A percentile compares a stretch with the other conserved stretches of the same genome.
These are phyloP conservation scores for Flaveria linearis DNA, from an alignment of 129 eudicot genomes.

Conservation along the genomic window DNA sequence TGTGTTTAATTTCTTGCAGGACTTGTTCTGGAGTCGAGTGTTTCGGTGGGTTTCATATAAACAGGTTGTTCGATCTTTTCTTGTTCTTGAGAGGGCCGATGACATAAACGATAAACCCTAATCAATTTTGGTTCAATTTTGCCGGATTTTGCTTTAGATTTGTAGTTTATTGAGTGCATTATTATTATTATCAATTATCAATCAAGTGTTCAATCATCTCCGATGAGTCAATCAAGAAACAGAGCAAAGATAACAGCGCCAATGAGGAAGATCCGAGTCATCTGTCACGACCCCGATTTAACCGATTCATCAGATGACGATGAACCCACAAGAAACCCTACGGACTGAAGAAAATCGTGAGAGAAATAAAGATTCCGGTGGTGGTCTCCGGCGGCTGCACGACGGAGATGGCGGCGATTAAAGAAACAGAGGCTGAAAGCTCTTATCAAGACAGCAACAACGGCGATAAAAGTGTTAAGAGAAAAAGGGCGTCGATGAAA, in stretches of 20 bases:
- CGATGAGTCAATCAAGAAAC: conserved; percentile 34
- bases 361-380: too few relatives aligned
- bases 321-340: too few relatives aligned
- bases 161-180: too few relatives aligned
- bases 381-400: too few relatives aligned
- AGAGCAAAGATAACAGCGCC: conserved; percentile 23
- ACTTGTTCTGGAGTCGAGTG: conserved; percentile 97
- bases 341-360: too few relatives aligned
- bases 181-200: too few relatives aligned
- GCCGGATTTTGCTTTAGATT: conserved; percentile 23
- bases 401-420: too few relatives aligned
- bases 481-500: too few relatives aligned
- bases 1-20: conserved; percentile 51
- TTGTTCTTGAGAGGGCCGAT: conserved; percentile 81
- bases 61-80: conserved; percentile 55
- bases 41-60: conserved; percentile 91
- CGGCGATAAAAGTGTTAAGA: too few relatives aligned
- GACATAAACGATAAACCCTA: conserved; percentile 51
- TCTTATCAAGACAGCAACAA: too few relatives aligned
- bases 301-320: conserved; percentile 83
- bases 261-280: conserved; percentile 63
- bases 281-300: conserved; percentile 78
- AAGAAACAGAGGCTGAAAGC: too few relatives aligned
- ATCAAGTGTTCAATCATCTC: background rate
- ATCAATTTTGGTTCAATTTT: conserved; percentile 1